Conservation (phyloP, 441 rosid genomes). For the Erysimum cheiri region DNA sequence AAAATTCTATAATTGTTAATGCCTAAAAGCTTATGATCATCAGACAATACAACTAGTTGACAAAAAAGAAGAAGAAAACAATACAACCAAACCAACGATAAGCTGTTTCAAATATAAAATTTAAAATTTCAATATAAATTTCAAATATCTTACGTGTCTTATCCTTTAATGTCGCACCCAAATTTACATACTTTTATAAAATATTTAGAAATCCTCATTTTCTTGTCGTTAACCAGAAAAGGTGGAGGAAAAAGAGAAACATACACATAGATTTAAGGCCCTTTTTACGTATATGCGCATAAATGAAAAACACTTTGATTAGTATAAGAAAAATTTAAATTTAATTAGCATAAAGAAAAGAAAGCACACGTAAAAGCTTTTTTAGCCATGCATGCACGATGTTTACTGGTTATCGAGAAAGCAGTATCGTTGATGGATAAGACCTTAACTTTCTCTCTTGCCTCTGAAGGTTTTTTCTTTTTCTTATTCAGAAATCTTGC, state of each 20-base stretch:
- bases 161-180: constrained; percentile 43
- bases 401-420: constrained; percentile 40
- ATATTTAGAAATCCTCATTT: constrained; percentile 14
- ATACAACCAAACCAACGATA: constrained; percentile 28
- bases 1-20: not conserved
- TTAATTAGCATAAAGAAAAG: constrained; percentile 29
- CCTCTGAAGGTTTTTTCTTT: no score
- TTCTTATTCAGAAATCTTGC: constrained; percentile 12
- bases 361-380: constrained; percentile 43
- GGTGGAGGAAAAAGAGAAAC: constrained; percentile 42
- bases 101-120: constrained; percentile 29
- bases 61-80: not conserved
- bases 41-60: constrained; percentile 14
- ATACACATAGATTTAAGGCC: constrained; percentile 41
- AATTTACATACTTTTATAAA: constrained; percentile 24
- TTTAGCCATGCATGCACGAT: constrained; percentile 46
- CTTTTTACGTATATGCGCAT: constrained; percentile 45
- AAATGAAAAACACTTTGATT: constrained; percentile 38
- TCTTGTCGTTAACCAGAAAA: constrained; percentile 37
- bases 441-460: no score
- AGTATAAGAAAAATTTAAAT: not conserved
- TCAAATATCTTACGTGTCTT: constrained; percentile 40
- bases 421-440: constrained; percentile 40
- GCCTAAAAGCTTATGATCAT: constrained; percentile 36
- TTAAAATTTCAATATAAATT: constrained; percentile 1